Evolutionary conservation across 1,139 yeast genomes (phyloP).

Genomic region (Kazachstania sp.): DNA sequence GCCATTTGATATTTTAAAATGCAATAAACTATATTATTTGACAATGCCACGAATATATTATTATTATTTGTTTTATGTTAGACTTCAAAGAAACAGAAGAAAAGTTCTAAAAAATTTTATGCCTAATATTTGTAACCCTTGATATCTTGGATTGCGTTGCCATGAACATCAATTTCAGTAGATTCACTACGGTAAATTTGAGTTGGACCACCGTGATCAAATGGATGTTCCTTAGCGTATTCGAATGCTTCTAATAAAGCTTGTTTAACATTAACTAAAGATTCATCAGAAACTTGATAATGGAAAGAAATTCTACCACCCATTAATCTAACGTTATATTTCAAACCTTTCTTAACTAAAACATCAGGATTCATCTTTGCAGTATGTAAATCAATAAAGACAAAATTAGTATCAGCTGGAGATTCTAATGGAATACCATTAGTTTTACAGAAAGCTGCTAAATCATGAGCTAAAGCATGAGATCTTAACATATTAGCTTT

Average conservation of each 20-base stretch:
- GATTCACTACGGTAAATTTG: slow-evolving; percentile 36
- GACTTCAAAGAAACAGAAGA: slow-evolving; percentile 7
- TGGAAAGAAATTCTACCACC: slow-evolving; percentile 81
- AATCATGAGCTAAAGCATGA: slow-evolving; percentile 58
- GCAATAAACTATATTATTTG: slow-evolving; percentile 6
- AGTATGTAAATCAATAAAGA: slow-evolving; percentile 59
- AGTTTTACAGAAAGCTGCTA: slow-evolving; percentile 53
- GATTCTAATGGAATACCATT: slow-evolving; percentile 51
- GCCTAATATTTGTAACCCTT: slow-evolving; percentile 27
- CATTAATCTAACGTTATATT: slow-evolving; percentile 57
- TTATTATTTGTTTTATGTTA: slow-evolving; percentile 1
- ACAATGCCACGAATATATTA: slow-evolving; percentile 19
- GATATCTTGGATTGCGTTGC: slow-evolving; percentile 25
- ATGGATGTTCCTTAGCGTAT: slow-evolving; percentile 37
- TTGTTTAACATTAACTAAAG: slow-evolving; percentile 55
- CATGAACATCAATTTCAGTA: slow-evolving; percentile 28
- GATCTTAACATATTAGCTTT: slow-evolving; percentile 45
- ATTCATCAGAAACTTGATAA: slow-evolving; percentile 61
- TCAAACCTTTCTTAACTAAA: slow-evolving; percentile 47
- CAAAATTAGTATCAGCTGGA: slow-evolving; percentile 84
- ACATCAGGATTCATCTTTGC: slow-evolving; percentile 52
- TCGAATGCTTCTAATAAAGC: slow-evolving; percentile 51
- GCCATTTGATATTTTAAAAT: slow-evolving; percentile 1
- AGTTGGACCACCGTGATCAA: slow-evolving; percentile 35
- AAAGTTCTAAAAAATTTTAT: slow-evolving; percentile 7